Percentiles rank a stretch among this genome's conserved stretches.
Evolutionary conservation across 257 asterid genomes (phyloP).

Genomic region (Solanum chmielewskii): DNA sequence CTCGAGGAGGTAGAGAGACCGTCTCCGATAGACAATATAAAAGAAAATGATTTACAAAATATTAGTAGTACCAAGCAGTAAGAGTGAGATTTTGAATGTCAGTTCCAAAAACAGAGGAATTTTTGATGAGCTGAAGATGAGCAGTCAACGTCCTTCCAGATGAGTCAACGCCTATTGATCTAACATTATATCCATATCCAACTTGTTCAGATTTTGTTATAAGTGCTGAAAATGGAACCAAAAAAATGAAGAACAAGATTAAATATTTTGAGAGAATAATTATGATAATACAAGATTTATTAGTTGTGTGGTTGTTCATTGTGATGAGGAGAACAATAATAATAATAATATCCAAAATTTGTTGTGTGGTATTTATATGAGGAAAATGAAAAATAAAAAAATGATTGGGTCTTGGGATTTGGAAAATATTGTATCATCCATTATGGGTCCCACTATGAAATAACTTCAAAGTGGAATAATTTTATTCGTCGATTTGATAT

Average conservation of each 20-base stretch:
- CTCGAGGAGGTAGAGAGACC: fast-evolving
- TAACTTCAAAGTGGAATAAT: too few species aligned
- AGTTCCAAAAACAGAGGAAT: slow-evolving; percentile 6
- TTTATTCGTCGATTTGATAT: too few species aligned
- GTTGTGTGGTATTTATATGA: background rate
- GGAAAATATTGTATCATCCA: background rate
- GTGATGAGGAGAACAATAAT: background rate
- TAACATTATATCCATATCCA: slow-evolving; percentile 13
- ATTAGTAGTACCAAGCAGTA: background rate
- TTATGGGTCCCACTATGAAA: background rate
- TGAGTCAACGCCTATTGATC: background rate
- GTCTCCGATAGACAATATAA: background rate
- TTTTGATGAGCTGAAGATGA: slow-evolving; percentile 7
- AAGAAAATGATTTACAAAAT: background rate
- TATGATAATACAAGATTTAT: background rate
- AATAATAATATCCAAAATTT: background rate
- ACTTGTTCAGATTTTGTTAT: background rate
- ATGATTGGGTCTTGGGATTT: background rate
- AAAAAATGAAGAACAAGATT: background rate
- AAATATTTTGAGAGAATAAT: background rate
- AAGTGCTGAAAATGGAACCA: background rate
- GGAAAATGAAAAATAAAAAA: background rate
- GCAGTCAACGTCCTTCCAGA: slow-evolving; percentile 5
- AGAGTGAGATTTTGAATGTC: slow-evolving; percentile 7
- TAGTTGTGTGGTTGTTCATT: background rate